Percentiles rank a stretch among this genome's conserved stretches.
Evolutionary conservation across 371 early-diverging fungal genomes (phyloP).

Genomic region (Funneliformis caledonium): DNA sequence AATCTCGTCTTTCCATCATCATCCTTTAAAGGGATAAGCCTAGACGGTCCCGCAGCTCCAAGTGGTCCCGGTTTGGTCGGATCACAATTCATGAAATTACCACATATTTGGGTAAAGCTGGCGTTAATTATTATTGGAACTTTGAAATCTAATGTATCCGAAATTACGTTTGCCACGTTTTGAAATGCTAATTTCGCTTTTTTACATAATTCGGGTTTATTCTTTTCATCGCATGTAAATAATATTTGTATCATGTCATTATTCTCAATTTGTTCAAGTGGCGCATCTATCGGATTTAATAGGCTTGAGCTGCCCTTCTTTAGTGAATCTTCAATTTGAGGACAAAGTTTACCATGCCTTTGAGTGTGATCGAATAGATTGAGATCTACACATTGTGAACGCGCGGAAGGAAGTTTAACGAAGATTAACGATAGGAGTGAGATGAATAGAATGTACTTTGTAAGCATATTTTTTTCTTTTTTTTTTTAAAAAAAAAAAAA

Average conservation of each 20-base stretch:
- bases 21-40: conserved; percentile 53
- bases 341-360: too few relatives aligned
- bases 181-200: conserved; percentile 47
- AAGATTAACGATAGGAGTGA: too few relatives aligned
- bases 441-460: too few relatives aligned
- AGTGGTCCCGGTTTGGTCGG: not conserved
- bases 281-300: too few relatives aligned
- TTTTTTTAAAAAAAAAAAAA: too few relatives aligned
- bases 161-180: conserved; percentile 47
- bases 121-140: conserved; percentile 57
- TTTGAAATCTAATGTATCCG: conserved; percentile 49
- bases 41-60: conserved; percentile 52
- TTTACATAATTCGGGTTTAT: conserved; percentile 27
- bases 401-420: too few relatives aligned
- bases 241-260: conserved; percentile 21
- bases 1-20: conserved; percentile 52
- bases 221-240: conserved; percentile 39
- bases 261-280: too few relatives aligned
- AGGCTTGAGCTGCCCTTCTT: too few relatives aligned
- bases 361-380: too few relatives aligned
- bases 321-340: too few relatives aligned
- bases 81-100: conserved; percentile 45
- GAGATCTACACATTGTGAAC: too few relatives aligned
- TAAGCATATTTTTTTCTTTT: too few relatives aligned
- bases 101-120: conserved; percentile 58